Conservation (phyloP, 2,329 filamentous ascomycete species). For the Blastomyces emzantsi region DNA sequence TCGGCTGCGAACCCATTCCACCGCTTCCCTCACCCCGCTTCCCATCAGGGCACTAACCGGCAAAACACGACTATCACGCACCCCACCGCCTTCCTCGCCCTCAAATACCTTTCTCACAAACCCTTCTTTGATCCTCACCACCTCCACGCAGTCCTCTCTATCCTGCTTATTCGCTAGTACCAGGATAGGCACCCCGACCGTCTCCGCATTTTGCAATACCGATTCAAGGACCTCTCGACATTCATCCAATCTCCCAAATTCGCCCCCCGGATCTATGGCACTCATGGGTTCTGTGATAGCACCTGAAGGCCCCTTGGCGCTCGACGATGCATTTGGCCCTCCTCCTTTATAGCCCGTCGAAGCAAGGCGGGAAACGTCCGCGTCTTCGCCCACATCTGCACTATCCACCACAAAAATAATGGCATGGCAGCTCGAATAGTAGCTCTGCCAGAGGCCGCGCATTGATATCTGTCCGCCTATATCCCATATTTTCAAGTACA, state of each 20-base stretch:
- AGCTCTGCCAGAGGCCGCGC: slow-evolving; percentile 88
- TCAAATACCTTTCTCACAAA: slow-evolving; percentile 93
- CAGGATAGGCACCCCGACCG: slow-evolving; percentile 82
- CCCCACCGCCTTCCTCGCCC: slow-evolving; percentile 75
- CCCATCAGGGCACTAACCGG: slow-evolving; percentile 78
- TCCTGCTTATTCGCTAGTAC: slow-evolving; percentile 98
- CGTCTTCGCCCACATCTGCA: slow-evolving; percentile 76
- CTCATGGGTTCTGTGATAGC: slow-evolving; percentile 29
- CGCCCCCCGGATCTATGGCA: slow-evolving; percentile 29
- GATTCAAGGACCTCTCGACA: slow-evolving; percentile 83
- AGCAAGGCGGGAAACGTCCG: slow-evolving; percentile 50
- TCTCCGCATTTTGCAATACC: slow-evolving; percentile 77
- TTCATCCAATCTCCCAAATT: slow-evolving; percentile 61
- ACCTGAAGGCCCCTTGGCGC: slow-evolving; percentile 1
- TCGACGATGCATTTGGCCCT: background rate
- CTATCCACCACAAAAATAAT: slow-evolving; percentile 98
- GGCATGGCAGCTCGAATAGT: slow-evolving; percentile 88
- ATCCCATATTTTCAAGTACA: slow-evolving; percentile 99
- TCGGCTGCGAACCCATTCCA: slow-evolving; percentile 90
- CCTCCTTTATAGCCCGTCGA: slow-evolving; percentile 10
- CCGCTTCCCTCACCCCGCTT: slow-evolving; percentile 80
- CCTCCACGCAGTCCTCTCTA: slow-evolving; percentile 92
- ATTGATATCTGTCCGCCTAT: slow-evolving; percentile 88
- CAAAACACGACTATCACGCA: slow-evolving; percentile 83
- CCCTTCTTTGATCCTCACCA: slow-evolving; percentile 94